Percentiles rank a stretch among this genome's conserved stretches.
Evolutionary conservation across 441 rosid genomes (phyloP).

Genomic region (Corymbia citriodora): DNA sequence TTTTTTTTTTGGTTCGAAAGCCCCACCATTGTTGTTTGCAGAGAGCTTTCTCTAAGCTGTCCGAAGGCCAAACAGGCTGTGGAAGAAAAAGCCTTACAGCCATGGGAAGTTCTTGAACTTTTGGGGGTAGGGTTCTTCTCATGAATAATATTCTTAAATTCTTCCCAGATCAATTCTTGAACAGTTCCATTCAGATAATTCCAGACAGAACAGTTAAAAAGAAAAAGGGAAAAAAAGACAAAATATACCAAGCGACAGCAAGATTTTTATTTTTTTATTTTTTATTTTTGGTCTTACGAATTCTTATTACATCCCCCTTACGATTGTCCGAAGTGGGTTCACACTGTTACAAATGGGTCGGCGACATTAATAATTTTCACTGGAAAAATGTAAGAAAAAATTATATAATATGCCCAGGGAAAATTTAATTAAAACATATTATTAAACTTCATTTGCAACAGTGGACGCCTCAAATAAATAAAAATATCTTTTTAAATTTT

Average conservation of each 20-base stretch:
- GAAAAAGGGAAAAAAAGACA: no score
- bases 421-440: no score
- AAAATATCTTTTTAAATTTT: no score
- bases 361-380: background rate
- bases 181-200: background rate
- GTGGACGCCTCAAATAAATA: no score
- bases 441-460: no score
- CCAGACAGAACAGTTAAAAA: background rate
- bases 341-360: accelerated
- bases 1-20: background rate
- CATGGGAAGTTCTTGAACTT: background rate
- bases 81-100: background rate
- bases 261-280: background rate
- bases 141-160: background rate
- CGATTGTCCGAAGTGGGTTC: background rate
- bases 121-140: background rate
- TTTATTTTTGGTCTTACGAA: background rate
- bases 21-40: background rate
- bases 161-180: background rate
- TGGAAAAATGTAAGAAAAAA: background rate
- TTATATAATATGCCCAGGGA: background rate
- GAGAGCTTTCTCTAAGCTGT: background rate
- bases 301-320: background rate
- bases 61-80: background rate
- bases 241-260: no score